phyloP scores from a whole-genome alignment of 805 yeast species.

The Pichia occidentalis region DNA sequence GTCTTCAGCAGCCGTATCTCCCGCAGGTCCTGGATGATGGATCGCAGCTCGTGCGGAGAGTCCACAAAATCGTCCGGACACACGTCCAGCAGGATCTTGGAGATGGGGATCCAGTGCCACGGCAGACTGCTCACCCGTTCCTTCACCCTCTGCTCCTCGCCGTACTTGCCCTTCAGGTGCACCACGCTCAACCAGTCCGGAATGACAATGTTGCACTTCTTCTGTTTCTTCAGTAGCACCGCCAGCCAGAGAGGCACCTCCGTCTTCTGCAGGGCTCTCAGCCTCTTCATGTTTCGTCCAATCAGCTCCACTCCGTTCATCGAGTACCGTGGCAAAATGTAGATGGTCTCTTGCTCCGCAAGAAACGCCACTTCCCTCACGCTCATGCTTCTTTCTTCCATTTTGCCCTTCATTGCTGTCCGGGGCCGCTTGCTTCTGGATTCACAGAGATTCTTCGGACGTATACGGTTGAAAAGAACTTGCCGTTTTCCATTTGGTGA shows the following conservation, averaged over 20 bases:
- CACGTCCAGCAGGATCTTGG: constrained; percentile 55
- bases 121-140: constrained; percentile 68
- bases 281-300: constrained; percentile 51
- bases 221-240: constrained; percentile 71
- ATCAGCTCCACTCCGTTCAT: constrained; percentile 59
- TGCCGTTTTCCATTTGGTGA: too few species aligned
- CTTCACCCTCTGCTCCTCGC: constrained; percentile 50
- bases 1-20: constrained; percentile 80
- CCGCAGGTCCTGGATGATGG: constrained; percentile 72
- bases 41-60: constrained; percentile 62
- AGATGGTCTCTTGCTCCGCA: constrained; percentile 72
- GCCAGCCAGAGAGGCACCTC: constrained; percentile 87
- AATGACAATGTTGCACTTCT: constrained; percentile 75
- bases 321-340: constrained; percentile 72
- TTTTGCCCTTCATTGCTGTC: constrained; percentile 14
- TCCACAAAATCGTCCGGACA: constrained; percentile 78
- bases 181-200: constrained; percentile 74
- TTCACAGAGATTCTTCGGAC: too few species aligned
- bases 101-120: constrained; percentile 81
- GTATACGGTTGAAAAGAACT: too few species aligned
- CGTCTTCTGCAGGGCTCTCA: constrained; percentile 61
- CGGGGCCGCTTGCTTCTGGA: too few species aligned
- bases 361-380: constrained; percentile 78
- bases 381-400: constrained; percentile 48
- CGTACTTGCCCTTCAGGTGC: constrained; percentile 49